A percentile compares a stretch with the other conserved stretches of the same genome.
phyloP scores from a whole-genome alignment of 2,329 filamentous ascomycete genomes.

The Didymella glomerata region DNA sequence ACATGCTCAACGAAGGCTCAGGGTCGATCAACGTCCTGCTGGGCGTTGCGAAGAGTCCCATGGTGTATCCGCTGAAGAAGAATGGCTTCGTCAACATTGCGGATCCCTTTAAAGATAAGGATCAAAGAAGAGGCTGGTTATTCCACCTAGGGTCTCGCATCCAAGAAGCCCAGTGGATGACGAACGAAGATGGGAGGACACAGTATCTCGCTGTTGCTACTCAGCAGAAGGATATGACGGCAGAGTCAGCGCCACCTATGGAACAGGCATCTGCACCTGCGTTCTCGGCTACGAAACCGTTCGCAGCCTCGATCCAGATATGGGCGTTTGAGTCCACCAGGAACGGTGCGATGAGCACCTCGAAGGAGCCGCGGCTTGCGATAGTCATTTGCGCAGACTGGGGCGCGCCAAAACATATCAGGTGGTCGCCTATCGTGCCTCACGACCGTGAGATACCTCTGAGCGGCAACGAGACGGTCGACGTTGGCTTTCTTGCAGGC shows the following conservation, averaged over 20 bases:
- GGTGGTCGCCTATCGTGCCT: slow-evolving; percentile 64
- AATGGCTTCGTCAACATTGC: slow-evolving; percentile 57
- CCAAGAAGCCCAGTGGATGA: slow-evolving; percentile 59
- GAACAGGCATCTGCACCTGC: slow-evolving; percentile 54
- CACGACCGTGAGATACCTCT: slow-evolving; percentile 30
- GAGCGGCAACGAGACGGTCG: slow-evolving; percentile 39
- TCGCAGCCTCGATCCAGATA: slow-evolving; percentile 64
- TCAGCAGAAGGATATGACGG: slow-evolving; percentile 32
- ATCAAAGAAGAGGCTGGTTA: slow-evolving; percentile 59
- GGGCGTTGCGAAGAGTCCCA: slow-evolving; percentile 59
- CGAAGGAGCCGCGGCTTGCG: slow-evolving; percentile 55
- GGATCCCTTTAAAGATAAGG: slow-evolving; percentile 43
- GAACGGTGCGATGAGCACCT: slow-evolving; percentile 55
- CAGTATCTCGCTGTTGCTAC: slow-evolving; percentile 66
- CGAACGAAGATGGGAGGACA: slow-evolving; percentile 52
- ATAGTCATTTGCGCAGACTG: slow-evolving; percentile 65
- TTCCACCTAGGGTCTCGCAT: slow-evolving; percentile 64
- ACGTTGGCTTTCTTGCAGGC: slow-evolving; percentile 63
- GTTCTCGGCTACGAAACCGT: slow-evolving; percentile 60
- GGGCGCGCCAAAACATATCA: slow-evolving; percentile 63
- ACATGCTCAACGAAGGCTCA: slow-evolving; percentile 51
- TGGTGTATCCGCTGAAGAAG: slow-evolving; percentile 53
- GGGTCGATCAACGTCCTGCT: slow-evolving; percentile 57
- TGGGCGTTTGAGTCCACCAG: slow-evolving; percentile 62
- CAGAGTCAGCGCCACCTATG: slow-evolving; percentile 38